phyloP scores from a whole-genome alignment of 768 basidiomycete species.

The Lentinula sp. region DNA sequence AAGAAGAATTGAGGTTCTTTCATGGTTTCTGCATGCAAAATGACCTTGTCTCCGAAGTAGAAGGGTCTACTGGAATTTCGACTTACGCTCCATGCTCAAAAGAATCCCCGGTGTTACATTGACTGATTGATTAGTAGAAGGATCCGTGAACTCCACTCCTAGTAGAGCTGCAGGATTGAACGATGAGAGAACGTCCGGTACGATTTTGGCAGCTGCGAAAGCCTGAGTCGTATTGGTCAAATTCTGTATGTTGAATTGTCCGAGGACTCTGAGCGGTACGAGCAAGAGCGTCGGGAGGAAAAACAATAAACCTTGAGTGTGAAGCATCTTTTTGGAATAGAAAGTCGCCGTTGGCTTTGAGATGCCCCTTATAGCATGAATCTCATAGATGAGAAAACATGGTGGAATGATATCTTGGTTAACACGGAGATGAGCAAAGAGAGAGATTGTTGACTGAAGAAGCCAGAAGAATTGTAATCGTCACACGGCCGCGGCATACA shows the following conservation, averaged over 20 bases:
- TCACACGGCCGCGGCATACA: neutral
- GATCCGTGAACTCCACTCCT: slow-evolving; percentile 31
- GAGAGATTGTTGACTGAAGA: no score
- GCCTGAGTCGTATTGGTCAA: slow-evolving; percentile 19
- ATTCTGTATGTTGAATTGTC: slow-evolving; percentile 9
- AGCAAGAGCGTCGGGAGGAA: neutral
- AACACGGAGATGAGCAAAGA: neutral
- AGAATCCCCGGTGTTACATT: slow-evolving; percentile 29
- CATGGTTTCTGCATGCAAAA: slow-evolving; percentile 22
- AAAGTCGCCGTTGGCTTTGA: neutral
- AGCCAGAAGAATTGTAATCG: no score
- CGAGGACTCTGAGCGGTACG: slow-evolving; percentile 2
- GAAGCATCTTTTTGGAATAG: neutral
- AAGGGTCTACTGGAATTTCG: neutral
- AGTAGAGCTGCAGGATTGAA: slow-evolving; percentile 31
- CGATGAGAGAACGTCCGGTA: slow-evolving; percentile 30
- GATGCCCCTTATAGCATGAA: neutral
- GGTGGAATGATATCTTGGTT: neutral
- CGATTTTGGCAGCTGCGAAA: slow-evolving; percentile 31
- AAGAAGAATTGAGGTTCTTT: slow-evolving; percentile 25
- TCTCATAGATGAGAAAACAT: neutral
- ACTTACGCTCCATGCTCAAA: slow-evolving; percentile 30
- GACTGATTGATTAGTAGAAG: slow-evolving; percentile 18
- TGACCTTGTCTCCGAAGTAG: neutral
- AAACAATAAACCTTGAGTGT: neutral